Percentiles rank a stretch among this genome's conserved stretches.
Evolutionary conservation across 2,329 filamentous ascomycete species (phyloP).

Genomic region (Alternaria triticina): DNA sequence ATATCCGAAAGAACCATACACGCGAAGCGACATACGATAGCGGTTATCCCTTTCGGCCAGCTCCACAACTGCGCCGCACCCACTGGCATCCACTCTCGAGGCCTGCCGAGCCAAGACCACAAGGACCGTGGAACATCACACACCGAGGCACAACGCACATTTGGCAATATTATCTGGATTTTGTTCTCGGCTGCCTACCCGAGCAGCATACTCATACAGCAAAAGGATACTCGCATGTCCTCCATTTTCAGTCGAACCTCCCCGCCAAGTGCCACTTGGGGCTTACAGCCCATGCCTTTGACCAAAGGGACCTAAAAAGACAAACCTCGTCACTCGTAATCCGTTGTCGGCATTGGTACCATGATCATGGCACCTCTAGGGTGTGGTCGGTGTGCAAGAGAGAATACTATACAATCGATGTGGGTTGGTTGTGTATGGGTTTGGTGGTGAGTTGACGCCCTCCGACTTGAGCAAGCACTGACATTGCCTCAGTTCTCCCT

Average conservation of each 20-base stretch:
- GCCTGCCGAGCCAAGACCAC: conserved; percentile 2
- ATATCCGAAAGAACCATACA: not conserved
- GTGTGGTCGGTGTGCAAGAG: conserved; percentile 11
- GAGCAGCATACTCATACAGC: conserved; percentile 28
- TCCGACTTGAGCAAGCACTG: conserved; percentile 14
- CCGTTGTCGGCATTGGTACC: conserved; percentile 22
- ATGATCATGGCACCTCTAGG: conserved; percentile 11
- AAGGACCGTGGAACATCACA: conserved; percentile 6
- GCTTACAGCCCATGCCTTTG: conserved; percentile 4
- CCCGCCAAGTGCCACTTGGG: conserved; percentile 6
- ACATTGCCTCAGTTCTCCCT: conserved; percentile 6
- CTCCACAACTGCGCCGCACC: not conserved
- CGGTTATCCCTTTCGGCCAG: not conserved
- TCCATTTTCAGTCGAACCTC: conserved; percentile 5
- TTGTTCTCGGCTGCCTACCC: conserved; percentile 9
- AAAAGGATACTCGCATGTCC: conserved; percentile 10
- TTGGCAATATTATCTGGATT: conserved; percentile 18
- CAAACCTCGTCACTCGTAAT: conserved; percentile 32
- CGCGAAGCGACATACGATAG: not conserved
- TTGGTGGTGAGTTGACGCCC: conserved; percentile 6
- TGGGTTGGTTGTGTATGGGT: conserved; percentile 11
- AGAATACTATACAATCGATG: conserved; percentile 33
- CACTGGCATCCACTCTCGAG: not conserved
- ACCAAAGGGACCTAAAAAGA: conserved; percentile 23
- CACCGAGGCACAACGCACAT: not conserved